Percentiles rank a stretch among this genome's conserved stretches.
Conservation (phyloP, 2,329 filamentous ascomycete species). For the Lithohypha guttulata region DNA sequence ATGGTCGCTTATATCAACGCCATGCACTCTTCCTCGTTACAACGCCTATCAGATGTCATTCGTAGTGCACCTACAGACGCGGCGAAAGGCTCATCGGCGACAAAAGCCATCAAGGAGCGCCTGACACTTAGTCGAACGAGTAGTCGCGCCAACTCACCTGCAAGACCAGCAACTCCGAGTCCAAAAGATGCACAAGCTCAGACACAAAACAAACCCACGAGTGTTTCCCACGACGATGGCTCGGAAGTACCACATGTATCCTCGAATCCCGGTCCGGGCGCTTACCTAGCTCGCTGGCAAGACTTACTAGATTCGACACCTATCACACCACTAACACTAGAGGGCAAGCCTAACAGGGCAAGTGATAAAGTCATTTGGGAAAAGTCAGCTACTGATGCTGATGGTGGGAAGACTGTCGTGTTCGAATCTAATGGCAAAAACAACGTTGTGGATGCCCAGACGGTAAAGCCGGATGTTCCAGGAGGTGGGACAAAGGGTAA, state of each 20-base stretch:
- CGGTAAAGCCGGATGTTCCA: constrained; percentile 9
- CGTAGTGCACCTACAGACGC: constrained; percentile 22
- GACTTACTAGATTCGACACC: constrained; percentile 56
- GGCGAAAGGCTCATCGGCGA: constrained; percentile 19
- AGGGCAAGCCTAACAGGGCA: constrained; percentile 45
- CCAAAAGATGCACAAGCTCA: constrained; percentile 2
- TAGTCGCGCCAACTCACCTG: constrained; percentile 13
- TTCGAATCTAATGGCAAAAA: constrained; percentile 26
- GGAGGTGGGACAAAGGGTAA: background rate
- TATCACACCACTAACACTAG: constrained; percentile 50
- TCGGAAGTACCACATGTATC: constrained; percentile 8
- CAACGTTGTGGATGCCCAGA: constrained; percentile 17
- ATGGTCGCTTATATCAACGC: constrained; percentile 51
- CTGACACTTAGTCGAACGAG: constrained; percentile 10
- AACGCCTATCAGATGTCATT: constrained; percentile 49
- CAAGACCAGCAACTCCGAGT: constrained; percentile 3
- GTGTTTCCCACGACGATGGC: background rate
- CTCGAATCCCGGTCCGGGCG: constrained; percentile 53
- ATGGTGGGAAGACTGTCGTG: constrained; percentile 30
- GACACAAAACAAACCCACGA: constrained; percentile 4
- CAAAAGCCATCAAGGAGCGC: constrained; percentile 15
- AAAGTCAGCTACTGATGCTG: constrained; percentile 20
- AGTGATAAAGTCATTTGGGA: constrained; percentile 35
- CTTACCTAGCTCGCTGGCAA: constrained; percentile 64
- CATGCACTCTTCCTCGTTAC: constrained; percentile 44